Evolutionary conservation across 2,329 filamentous ascomycete genomes (phyloP), one percentile per base, ranked within the genome.

Genomic region (Fusarium sp.): DNA sequence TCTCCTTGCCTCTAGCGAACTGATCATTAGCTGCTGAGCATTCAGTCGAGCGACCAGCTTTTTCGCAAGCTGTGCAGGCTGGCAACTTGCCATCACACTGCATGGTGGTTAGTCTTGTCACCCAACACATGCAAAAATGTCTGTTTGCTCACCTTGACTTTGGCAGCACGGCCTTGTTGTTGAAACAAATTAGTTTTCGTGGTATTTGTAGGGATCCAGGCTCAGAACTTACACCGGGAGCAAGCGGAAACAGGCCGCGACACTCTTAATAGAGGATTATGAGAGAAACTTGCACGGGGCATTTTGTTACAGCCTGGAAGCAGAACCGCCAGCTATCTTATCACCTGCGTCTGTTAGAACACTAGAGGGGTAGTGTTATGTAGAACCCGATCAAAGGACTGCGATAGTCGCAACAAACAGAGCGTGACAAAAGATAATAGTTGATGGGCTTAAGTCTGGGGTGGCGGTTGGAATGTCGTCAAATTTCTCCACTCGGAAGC

Each of bases 1-100:
- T 86, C 77, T 98, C 96, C 79, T 98, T 98, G 64, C 96, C 96
- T 66, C 94, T 87, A 1, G 95, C 94, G 79, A 97, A 98, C 77
- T 97, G 94, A 76, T 98, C 95, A 74, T 96, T 97, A 9, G 94
- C 94, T 56, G 94, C 94, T 8, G 94, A 97, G 78, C 96, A 99
- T 76, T 96, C 94, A 62, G 86, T 90, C 56, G 92, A 89, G 65
- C 93, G 91, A 30, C 94, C 94, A 15, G 93, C 93, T 80, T 94
- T 94, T 79, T 97, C 95, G 76, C 96, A 98, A 19, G 95, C 95
- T 9, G 94, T 96, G 77, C 96, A 99, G 9, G 94, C 94, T 13
- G 96, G 96, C 37, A 98, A 83, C 79, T 97, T 97, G 65, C 96
- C 95, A 81, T 98, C 96, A 75, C 96, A 99, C 89, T 91, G 75